A percentile compares a stretch with the other conserved stretches of the same genome.
Conservation (phyloP, 192 early-diverging fungal genomes). For the Coemansia sp. region DNA sequence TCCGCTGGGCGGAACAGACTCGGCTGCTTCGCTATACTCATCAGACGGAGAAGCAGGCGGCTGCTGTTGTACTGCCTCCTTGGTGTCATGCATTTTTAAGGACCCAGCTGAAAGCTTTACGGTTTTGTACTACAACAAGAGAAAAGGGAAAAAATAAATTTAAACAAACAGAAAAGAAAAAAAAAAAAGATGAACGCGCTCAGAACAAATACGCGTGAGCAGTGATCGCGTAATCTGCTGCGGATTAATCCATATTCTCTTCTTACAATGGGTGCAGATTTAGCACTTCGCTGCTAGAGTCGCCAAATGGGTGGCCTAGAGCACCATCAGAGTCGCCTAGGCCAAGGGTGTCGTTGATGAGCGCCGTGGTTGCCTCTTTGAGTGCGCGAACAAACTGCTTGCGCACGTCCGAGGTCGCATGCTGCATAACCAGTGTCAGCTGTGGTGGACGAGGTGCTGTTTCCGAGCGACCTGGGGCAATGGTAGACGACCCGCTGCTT, state of each 20-base stretch:
- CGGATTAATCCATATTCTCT: not conserved
- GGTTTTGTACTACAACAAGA: too few species aligned
- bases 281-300: slow-evolving; percentile 35
- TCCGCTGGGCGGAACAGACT: slow-evolving; percentile 47
- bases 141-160: too few species aligned
- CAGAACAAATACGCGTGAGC: not conserved
- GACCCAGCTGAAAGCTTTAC: too few species aligned
- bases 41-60: not conserved
- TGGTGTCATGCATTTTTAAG: too few species aligned
- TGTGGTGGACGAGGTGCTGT: slow-evolving; percentile 15
- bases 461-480: slow-evolving; percentile 12
- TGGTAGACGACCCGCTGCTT: not conserved
- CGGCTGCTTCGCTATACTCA: slow-evolving; percentile 23
- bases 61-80: not conserved
- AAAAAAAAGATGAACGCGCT: too few species aligned
- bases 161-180: too few species aligned
- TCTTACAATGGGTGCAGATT: slow-evolving; percentile 37
- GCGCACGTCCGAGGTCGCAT: slow-evolving; percentile 26
- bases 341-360: slow-evolving; percentile 5
- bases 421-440: slow-evolving; percentile 53
- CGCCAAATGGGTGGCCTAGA: slow-evolving; percentile 12
- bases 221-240: not conserved
- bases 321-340: slow-evolving; percentile 13
- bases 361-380: slow-evolving; percentile 31
- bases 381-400: slow-evolving; percentile 52